Base-by-base conservation (phyloP, 768 basidiomycete genomes). In the Amanita thiersii region DNA sequence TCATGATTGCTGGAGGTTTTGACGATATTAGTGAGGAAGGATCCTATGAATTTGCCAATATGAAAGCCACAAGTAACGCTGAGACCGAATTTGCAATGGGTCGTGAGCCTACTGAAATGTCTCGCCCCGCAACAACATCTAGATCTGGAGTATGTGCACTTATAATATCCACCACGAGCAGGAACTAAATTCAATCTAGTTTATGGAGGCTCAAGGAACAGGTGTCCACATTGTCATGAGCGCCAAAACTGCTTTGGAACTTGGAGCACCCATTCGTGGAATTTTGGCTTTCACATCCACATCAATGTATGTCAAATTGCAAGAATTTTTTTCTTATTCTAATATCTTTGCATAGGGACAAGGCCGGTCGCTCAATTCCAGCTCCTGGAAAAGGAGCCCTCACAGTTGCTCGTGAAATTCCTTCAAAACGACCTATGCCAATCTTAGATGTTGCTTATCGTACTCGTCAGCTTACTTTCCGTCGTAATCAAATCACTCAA, bases 1-100 rank as follows among this genome's bases (percentile, higher is more conserved):
- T 99, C 56, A 99, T 99, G 96, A 82, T 99, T 47, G 87, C 94
- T 25, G 96, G 96, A 59, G 96, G 96, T 44, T 97, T 93, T 66
- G 96, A 99, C 56, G 96, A 99, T 59, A 77, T 98, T 59, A 87
- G 85, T 49, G 96, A 99, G 62, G 96, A 99, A 64, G 96, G 94
- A 12, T 97, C 94, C 5, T 97, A 82, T 61, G 94, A 99, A 62
- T 99, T 99, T 63, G 96, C 92, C 37, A 97, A 98, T 70, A 99
- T 99, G 96, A 96, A 97, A 64, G 96, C 96, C 1, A 99, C 96
- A 4, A 90, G 86, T 64, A 97, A 94, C 56, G 84, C 93, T 1
- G 89, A 92, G 62, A 89, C 89, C 21, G 96, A 99, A 61, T 88
- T 97, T 56, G 94, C 93, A 3, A 96, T 96, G 86, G 96, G 96